Percentiles rank a stretch among this genome's conserved stretches.
These are phyloP conservation scores for Xanthoconium separans DNA, from an alignment of 1,284 basidiomycete species.

Conservation along the genomic window DNA sequence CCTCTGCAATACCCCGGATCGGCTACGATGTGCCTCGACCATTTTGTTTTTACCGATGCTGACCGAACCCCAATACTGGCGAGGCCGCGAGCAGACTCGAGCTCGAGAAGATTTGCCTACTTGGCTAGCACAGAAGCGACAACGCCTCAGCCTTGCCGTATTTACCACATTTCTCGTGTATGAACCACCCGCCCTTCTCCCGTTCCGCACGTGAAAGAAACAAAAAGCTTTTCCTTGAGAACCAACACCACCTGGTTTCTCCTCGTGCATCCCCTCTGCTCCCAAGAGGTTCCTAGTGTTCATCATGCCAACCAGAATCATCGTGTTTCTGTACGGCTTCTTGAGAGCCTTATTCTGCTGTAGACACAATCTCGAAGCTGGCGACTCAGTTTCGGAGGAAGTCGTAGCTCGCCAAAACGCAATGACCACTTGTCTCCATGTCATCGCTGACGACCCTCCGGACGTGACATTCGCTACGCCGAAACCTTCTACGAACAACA, in stretches of 20 bases:
- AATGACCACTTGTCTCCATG: background rate
- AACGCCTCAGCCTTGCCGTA: background rate
- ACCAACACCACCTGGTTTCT: background rate
- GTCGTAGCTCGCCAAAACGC: background rate
- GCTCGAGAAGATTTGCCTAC: background rate
- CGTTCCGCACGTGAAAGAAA: background rate
- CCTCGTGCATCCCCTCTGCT: background rate
- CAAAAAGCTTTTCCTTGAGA: background rate
- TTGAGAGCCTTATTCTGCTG: background rate
- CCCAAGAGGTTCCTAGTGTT: background rate
- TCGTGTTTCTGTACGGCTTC: background rate
- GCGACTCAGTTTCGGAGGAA: background rate
- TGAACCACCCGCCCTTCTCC: background rate
- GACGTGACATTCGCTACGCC: background rate
- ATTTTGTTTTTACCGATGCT: background rate
- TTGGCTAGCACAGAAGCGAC: background rate
- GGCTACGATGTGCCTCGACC: no score
- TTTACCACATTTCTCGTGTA: background rate
- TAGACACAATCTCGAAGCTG: background rate
- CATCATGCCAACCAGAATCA: background rate
- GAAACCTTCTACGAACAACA: no score
- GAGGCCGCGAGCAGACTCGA: background rate
- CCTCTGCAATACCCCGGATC: no score
- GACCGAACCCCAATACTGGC: background rate
- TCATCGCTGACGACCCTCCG: background rate